A percentile compares a stretch with the other conserved stretches of the same genome.
These are phyloP conservation scores for Solanum tarijense DNA, from an alignment of 257 asterid genomes.

Conservation along the genomic window DNA sequence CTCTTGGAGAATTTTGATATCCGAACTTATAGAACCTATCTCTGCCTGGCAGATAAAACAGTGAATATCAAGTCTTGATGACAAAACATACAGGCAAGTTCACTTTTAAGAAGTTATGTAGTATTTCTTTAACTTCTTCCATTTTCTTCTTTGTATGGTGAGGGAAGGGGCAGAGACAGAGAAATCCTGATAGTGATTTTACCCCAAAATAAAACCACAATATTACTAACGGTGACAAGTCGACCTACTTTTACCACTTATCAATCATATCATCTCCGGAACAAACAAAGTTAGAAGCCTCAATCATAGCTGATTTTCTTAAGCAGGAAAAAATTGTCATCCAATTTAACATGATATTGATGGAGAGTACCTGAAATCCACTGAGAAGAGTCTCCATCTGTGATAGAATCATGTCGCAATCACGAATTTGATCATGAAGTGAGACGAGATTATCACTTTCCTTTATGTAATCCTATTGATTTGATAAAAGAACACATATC, in stretches of 20 bases:
- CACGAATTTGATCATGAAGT: slow-evolving; percentile 93
- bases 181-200: background rate
- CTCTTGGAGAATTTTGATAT: slow-evolving; percentile 94
- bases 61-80: background rate
- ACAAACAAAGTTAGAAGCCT: background rate
- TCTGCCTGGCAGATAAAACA: slow-evolving; percentile 45
- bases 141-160: background rate
- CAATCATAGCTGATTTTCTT: background rate
- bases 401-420: slow-evolving; percentile 81
- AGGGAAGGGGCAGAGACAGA: background rate
- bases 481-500: background rate
- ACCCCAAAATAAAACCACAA: background rate
- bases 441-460: slow-evolving; percentile 97
- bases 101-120: background rate
- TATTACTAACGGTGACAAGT: background rate
- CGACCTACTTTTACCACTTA: background rate
- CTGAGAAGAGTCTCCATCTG: slow-evolving; percentile 94
- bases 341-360: background rate
- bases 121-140: background rate
- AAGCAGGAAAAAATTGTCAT: background rate
- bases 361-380: slow-evolving; percentile 76
- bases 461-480: slow-evolving; percentile 79
- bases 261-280: background rate
- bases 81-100: background rate
- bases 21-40: slow-evolving; percentile 97